A percentile compares a stretch with the other conserved stretches of the same genome.
Conservation (phyloP, 2,329 filamentous ascomycete genomes). For the Alternaria triticina region DNA sequence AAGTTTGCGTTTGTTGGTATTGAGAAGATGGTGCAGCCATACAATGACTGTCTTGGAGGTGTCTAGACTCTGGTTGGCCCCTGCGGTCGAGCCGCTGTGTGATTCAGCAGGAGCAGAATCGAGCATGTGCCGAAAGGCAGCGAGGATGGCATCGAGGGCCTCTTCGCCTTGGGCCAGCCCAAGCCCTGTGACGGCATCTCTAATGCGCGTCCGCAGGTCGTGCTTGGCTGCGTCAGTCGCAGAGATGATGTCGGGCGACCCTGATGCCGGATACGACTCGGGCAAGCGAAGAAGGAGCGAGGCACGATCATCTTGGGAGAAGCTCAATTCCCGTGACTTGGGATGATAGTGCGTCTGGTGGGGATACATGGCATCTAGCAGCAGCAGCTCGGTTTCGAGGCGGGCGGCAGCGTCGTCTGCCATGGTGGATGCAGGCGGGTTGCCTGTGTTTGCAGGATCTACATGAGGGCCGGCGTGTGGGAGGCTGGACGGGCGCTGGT, state of each 20-base stretch:
- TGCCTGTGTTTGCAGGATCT: not conserved
- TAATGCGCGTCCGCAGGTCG: slow-evolving; percentile 47
- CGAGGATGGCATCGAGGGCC: slow-evolving; percentile 51
- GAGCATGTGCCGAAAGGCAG: slow-evolving; percentile 42
- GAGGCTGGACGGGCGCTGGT: not conserved
- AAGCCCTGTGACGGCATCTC: slow-evolving; percentile 32
- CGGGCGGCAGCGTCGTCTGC: slow-evolving; percentile 20
- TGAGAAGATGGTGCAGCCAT: slow-evolving; percentile 56
- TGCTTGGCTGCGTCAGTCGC: slow-evolving; percentile 44
- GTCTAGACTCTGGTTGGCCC: not conserved
- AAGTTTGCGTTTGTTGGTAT: slow-evolving; percentile 55
- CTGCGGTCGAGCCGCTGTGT: not conserved
- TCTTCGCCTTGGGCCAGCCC: slow-evolving; percentile 49
- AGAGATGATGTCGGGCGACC: slow-evolving; percentile 48
- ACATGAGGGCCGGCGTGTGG: not conserved
- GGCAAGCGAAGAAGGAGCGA: slow-evolving; percentile 49
- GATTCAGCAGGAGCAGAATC: not conserved
- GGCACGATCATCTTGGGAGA: slow-evolving; percentile 29
- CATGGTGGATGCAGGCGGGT: slow-evolving; percentile 8
- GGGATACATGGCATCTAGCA: slow-evolving; percentile 55
- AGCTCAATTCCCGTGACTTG: slow-evolving; percentile 49
- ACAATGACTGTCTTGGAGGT: slow-evolving; percentile 50
- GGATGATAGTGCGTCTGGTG: slow-evolving; percentile 45
- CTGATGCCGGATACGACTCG: slow-evolving; percentile 45
- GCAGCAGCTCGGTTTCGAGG: slow-evolving; percentile 48